Evolutionary conservation across 768 basidiomycete genomes (phyloP), one percentile per base, ranked within the genome.

Genomic region (Tephrocybe rancida): DNA sequence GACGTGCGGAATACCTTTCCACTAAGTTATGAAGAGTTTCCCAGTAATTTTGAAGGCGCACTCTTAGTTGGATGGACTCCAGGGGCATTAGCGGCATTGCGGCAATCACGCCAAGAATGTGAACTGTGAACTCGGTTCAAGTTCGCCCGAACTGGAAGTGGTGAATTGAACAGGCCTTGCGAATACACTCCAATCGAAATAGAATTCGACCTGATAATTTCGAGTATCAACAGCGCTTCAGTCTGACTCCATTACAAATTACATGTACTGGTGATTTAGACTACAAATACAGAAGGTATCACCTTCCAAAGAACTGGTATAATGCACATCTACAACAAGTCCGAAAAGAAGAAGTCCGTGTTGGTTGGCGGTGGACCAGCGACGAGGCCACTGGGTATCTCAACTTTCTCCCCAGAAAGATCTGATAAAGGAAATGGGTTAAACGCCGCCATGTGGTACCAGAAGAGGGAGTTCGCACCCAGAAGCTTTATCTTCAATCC

Each of bases 401-500:
- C 90, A 14, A 94, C 88, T 72, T 83, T 86, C 68, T 95, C 93
- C 5, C 93, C 94, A 1, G 90, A 88, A 34, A 97, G 76, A 72
- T 95, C 94, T 90, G 61, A 26, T 16, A 30, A 50, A n/a, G 57
- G 27, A 58, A 43, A 38, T 29, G 34, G 47, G 11, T 37, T 53
- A 16, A 30, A 27, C 2, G 29, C n/a, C 30, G n/a, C n/a, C 4
- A 37, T 42, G 18, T 21, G n/a, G 21, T 32, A 38, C 27, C 32
- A 9, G 21, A 25, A 45, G 14, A 27, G 42, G 51, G 26, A 27
- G 14, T 27, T 72, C 85, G 43, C 55, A 90, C 91, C 90, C 30
- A 95, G 77, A 59, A 95, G 73, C 69, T 94, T 92, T 66, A 96
- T 92, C 72, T 94, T 95, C 47, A 95, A 71, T 2, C 93, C 94